Percentiles rank a stretch among this genome's conserved stretches.
phyloP scores from a whole-genome alignment of 352 stramenopile genomes.

The Elongisporangium anandrum region DNA sequence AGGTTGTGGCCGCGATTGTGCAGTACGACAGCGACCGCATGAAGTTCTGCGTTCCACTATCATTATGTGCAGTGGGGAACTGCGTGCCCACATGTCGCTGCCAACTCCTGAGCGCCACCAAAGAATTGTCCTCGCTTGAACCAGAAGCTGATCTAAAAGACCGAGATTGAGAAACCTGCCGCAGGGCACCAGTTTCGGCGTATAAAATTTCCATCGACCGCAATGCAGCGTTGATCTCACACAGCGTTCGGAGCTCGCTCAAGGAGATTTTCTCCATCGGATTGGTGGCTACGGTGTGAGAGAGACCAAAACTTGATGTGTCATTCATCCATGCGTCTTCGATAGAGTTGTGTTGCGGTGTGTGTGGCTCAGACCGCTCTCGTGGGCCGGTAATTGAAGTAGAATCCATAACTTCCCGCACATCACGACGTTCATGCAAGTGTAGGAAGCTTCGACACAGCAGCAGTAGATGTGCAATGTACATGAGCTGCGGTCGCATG shows the following conservation, averaged over 20 bases:
- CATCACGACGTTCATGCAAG: slow-evolving; percentile 26
- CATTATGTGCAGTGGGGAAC: slow-evolving; percentile 13
- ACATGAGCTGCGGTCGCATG: slow-evolving; percentile 22
- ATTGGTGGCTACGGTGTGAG: slow-evolving; percentile 4
- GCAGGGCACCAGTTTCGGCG: slow-evolving; percentile 15
- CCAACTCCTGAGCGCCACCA: neutral
- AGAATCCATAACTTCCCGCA: slow-evolving; percentile 33
- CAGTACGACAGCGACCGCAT: slow-evolving; percentile 34
- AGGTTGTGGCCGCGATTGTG: slow-evolving; percentile 24
- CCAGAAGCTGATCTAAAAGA: neutral
- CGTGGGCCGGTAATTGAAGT: slow-evolving; percentile 4
- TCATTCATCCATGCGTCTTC: neutral
- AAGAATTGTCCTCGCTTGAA: neutral
- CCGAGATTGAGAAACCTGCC: neutral
- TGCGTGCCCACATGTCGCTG: slow-evolving; percentile 18
- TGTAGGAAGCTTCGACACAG: slow-evolving; percentile 45
- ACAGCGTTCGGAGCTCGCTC: slow-evolving; percentile 27
- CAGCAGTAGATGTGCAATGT: slow-evolving; percentile 30
- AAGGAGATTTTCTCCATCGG: slow-evolving; percentile 31
- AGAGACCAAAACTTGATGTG: neutral
- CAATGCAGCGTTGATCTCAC: slow-evolving; percentile 28
- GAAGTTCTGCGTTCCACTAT: slow-evolving; percentile 9
- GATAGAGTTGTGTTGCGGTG: neutral
- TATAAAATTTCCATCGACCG: slow-evolving; percentile 37
- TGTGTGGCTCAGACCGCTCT: neutral